phyloP scores from a whole-genome alignment of 495 filamentous ascomycete species.

The Copromyces sp. region DNA sequence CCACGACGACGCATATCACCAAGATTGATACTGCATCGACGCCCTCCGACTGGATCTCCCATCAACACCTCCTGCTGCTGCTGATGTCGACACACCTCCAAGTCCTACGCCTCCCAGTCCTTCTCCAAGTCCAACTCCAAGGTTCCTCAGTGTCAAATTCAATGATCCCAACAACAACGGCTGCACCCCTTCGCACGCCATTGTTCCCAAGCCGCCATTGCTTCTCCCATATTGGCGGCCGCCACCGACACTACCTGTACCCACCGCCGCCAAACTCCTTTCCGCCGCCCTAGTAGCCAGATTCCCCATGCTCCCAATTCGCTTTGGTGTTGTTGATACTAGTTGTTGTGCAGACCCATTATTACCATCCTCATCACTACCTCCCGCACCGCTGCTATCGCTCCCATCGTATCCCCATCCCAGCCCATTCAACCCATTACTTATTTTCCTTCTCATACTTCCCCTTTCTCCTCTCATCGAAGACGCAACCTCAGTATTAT shows the following conservation, averaged over 20 bases:
- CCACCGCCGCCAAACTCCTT: neutral
- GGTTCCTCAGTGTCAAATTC: neutral
- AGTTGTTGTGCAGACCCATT: neutral
- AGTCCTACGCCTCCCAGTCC: neutral
- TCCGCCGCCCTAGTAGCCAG: neutral
- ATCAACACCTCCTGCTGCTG: neutral
- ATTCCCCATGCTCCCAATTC: constrained; percentile 1
- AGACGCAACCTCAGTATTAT: neutral
- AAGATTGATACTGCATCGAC: neutral
- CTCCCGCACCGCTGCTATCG: neutral
- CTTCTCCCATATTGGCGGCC: neutral
- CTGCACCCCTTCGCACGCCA: neutral
- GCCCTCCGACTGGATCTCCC: neutral
- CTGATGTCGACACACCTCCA: neutral
- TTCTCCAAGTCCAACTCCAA: neutral
- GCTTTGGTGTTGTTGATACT: neutral
- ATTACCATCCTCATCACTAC: neutral
- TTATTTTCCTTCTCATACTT: neutral
- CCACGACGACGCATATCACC: neutral
- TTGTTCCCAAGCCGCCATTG: neutral
- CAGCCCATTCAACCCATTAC: neutral
- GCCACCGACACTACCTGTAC: neutral
- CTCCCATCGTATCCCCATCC: neutral
- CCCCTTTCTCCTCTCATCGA: neutral
- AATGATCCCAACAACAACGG: neutral